Conservation (phyloP, 2,329 filamentous ascomycete genomes). For the Neonectria punicea region DNA sequence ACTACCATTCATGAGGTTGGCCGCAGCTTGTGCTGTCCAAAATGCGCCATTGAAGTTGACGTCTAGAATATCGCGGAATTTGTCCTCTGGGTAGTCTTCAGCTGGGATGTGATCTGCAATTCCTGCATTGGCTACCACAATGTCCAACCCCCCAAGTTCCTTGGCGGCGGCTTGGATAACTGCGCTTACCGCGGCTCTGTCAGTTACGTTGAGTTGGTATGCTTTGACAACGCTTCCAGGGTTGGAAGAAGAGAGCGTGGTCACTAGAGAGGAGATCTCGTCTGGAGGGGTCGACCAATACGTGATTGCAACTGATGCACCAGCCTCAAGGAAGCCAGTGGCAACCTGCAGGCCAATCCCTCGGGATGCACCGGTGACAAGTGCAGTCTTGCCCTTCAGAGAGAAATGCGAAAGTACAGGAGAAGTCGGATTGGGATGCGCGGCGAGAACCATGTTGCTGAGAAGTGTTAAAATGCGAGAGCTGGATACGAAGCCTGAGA, state of each 20-base stretch:
- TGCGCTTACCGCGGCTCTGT: constrained; percentile 43
- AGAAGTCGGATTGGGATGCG: constrained; percentile 31
- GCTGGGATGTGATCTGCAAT: constrained; percentile 50
- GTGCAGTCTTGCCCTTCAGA: constrained; percentile 55
- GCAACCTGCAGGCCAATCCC: constrained; percentile 59
- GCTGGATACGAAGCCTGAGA: background rate
- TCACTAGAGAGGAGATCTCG: constrained; percentile 24
- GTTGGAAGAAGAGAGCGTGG: constrained; percentile 22
- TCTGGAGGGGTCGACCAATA: constrained; percentile 27
- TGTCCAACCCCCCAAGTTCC: constrained; percentile 52
- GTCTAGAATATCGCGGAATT: constrained; percentile 50
- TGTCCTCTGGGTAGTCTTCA: constrained; percentile 53
- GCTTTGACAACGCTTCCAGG: constrained; percentile 42
- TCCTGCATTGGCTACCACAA: constrained; percentile 56
- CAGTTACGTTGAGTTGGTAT: constrained; percentile 51
- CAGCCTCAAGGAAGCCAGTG: constrained; percentile 36
- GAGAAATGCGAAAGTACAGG: constrained; percentile 44
- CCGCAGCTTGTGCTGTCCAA: constrained; percentile 56
- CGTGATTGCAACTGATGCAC: constrained; percentile 37
- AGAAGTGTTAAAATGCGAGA: background rate
- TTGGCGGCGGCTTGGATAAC: constrained; percentile 43
- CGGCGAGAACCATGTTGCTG: constrained; percentile 33
- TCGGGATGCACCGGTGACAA: constrained; percentile 61
- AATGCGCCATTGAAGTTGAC: constrained; percentile 56
- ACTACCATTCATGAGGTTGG: constrained; percentile 48